These are phyloP conservation scores for Fennellomyces sp. DNA, from an alignment of 371 early-diverging fungal species.

Conservation along the genomic window DNA sequence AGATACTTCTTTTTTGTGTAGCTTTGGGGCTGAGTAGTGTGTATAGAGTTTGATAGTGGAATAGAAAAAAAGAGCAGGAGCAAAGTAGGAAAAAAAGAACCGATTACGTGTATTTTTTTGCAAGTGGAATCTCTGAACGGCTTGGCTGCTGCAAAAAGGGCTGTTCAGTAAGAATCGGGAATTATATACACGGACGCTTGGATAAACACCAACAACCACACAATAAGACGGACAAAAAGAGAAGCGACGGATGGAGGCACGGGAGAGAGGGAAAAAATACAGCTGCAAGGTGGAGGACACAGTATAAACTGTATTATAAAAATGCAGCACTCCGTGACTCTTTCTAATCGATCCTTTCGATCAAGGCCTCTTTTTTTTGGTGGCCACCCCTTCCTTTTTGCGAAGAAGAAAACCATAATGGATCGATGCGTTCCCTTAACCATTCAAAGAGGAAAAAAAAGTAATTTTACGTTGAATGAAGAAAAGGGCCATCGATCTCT, in stretches of 20 bases:
- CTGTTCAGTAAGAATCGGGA: slow-evolving; percentile 3
- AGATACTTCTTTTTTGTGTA: neutral
- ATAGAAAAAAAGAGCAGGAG: too few species aligned
- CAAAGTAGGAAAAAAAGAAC: too few species aligned
- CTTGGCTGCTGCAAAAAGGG: too few species aligned
- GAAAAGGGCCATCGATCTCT: too few species aligned
- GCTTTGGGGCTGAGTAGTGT: too few species aligned
- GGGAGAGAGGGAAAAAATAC: slow-evolving; percentile 10
- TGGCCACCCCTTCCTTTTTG: neutral
- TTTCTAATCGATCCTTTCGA: slow-evolving; percentile 1
- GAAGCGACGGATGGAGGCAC: slow-evolving; percentile 11
- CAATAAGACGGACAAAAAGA: slow-evolving; percentile 14
- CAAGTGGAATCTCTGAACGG: too few species aligned
- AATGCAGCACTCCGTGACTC: slow-evolving; percentile 9
- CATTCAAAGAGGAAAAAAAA: neutral
- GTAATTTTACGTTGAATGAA: too few species aligned
- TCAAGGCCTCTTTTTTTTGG: neutral
- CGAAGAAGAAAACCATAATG: slow-evolving; percentile 5
- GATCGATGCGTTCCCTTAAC: neutral
- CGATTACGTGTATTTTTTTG: too few species aligned
- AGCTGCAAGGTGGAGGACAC: slow-evolving; percentile 5
- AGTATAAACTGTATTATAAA: slow-evolving; percentile 13
- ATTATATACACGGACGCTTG: slow-evolving; percentile 2
- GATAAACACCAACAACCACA: slow-evolving; percentile 1
- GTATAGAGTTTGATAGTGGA: too few species aligned